These are phyloP conservation scores for Inonotus obliquus DNA, from an alignment of 1,284 basidiomycete species.

Conservation along the genomic window DNA sequence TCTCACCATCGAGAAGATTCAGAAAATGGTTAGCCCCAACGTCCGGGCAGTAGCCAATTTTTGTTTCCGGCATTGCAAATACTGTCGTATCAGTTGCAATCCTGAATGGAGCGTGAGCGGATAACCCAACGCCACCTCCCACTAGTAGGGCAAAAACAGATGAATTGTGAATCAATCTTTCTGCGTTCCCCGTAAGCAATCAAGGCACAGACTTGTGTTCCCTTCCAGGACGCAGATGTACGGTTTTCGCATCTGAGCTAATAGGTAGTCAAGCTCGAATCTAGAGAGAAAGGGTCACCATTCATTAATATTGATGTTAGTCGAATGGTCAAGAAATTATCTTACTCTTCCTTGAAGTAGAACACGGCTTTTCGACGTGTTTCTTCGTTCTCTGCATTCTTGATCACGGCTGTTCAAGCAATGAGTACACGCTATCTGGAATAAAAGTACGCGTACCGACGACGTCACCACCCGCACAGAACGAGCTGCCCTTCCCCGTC, in stretches of 20 bases:
- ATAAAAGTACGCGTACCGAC: slow-evolving; percentile 49
- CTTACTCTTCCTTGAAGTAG: slow-evolving; percentile 90
- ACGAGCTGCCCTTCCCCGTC: slow-evolving; percentile 74
- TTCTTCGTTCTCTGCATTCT: slow-evolving; percentile 40
- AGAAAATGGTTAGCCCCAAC: slow-evolving; percentile 92
- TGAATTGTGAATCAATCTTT: not conserved
- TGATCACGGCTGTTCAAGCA: slow-evolving; percentile 46
- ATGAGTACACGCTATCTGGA: slow-evolving; percentile 5
- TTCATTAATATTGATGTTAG: slow-evolving; percentile 5
- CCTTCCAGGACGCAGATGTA: slow-evolving; percentile 92
- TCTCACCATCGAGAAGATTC: slow-evolving; percentile 83
- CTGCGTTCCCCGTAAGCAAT: not conserved
- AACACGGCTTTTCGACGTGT: slow-evolving; percentile 63
- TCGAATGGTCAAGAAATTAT: slow-evolving; percentile 15
- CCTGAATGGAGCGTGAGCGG: slow-evolving; percentile 85
- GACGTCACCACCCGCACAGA: slow-evolving; percentile 96
- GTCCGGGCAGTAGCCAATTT: slow-evolving; percentile 87
- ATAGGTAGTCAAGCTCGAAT: slow-evolving; percentile 85
- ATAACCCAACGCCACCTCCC: slow-evolving; percentile 94
- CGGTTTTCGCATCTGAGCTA: slow-evolving; percentile 79
- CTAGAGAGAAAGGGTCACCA: slow-evolving; percentile 43
- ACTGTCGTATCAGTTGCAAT: slow-evolving; percentile 91
- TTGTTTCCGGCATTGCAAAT: slow-evolving; percentile 98
- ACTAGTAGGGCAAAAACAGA: slow-evolving; percentile 42
- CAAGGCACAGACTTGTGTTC: slow-evolving; percentile 68